Conservation (phyloP, 169 alveolate genomes). For the Condylostoma magnum region DNA sequence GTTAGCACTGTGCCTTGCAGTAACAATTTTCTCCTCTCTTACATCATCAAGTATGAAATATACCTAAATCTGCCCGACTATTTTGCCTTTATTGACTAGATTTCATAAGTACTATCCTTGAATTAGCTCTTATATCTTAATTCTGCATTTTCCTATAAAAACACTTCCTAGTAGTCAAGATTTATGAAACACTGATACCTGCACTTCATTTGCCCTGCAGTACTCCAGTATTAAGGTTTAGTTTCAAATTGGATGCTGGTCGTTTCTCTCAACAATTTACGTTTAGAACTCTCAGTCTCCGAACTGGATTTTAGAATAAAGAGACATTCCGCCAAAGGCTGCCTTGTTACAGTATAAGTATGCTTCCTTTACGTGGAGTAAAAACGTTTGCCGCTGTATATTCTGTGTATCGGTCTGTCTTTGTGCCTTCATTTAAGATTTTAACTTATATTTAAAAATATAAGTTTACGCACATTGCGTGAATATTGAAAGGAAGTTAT, state of each 20-base stretch:
- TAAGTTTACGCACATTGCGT: no score
- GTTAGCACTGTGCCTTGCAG: background rate
- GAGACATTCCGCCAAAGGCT: no score
- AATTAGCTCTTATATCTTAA: constrained; percentile 1
- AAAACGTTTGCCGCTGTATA: no score
- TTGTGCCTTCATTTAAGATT: no score
- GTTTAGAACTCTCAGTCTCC: no score
- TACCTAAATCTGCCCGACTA: background rate
- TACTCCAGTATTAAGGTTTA: constrained; percentile 15
- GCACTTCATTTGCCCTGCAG: background rate
- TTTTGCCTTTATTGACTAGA: constrained; percentile 30
- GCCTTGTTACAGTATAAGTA: no score
- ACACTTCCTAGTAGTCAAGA: constrained; percentile 11
- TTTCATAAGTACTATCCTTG: background rate
- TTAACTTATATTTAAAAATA: no score
- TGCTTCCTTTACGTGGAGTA: no score
- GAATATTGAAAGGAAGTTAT: no score
- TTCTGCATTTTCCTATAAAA: constrained; percentile 6
- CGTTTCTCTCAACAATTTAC: no score
- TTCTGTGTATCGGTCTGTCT: no score
- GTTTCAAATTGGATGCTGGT: constrained; percentile 5
- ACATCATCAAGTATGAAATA: background rate
- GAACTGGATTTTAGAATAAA: no score
- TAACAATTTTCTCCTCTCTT: background rate
- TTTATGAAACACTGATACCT: constrained; percentile 2